These are phyloP conservation scores for Euphorbia lathyris DNA, from an alignment of 345 rosid species.

Conservation along the genomic window DNA sequence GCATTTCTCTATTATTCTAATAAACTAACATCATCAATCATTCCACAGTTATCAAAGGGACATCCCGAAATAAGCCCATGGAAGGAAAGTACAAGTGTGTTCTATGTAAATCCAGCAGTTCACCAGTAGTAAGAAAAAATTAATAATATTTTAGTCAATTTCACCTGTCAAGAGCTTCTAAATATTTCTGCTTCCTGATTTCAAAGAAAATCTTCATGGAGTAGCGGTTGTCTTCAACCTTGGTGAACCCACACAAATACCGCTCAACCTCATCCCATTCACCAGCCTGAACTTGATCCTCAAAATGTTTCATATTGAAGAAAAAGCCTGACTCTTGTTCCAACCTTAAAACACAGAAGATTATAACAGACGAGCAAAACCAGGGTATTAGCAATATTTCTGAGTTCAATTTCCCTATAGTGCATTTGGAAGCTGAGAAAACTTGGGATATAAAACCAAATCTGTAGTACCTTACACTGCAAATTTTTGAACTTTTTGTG, in stretches of 20 bases:
- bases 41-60: neutral
- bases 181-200: slow-evolving; percentile 86
- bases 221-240: slow-evolving; percentile 87
- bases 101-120: slow-evolving; percentile 4
- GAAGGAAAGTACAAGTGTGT: neutral
- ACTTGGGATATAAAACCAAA: neutral
- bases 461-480: neutral
- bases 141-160: neutral
- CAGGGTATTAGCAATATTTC: slow-evolving; percentile 12
- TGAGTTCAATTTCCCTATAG: neutral
- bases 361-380: slow-evolving; percentile 3
- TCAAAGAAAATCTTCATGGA: slow-evolving; percentile 89
- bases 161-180: slow-evolving; percentile 81
- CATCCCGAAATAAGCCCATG: slow-evolving; percentile 4
- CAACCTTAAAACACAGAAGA: slow-evolving; percentile 35
- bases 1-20: neutral
- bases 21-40: slow-evolving; percentile 1
- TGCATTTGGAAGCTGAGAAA: slow-evolving; percentile 7
- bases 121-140: neutral
- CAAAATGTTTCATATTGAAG: slow-evolving; percentile 78
- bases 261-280: slow-evolving; percentile 90
- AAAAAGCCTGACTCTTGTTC: slow-evolving; percentile 84
- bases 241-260: slow-evolving; percentile 76
- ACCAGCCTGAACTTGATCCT: slow-evolving; percentile 69
- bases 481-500: neutral